Conservation (phyloP, 768 basidiomycete genomes). For the Tricholoma saponaceum region DNA sequence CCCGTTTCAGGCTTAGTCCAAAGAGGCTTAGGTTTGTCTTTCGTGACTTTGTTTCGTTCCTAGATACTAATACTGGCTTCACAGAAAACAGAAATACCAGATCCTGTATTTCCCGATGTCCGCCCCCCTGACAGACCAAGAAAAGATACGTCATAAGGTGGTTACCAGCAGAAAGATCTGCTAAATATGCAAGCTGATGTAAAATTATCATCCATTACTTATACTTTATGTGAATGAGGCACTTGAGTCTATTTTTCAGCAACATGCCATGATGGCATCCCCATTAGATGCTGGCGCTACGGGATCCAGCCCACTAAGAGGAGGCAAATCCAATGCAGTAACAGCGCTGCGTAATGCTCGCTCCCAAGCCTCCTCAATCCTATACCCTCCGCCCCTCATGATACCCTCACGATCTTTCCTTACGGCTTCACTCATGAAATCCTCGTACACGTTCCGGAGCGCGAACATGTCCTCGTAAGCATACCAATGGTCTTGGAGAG, state of each 20-base stretch:
- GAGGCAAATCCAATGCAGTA: conserved; percentile 63
- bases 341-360: conserved; percentile 73
- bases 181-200: conserved; percentile 13
- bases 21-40: conserved; percentile 15
- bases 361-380: conserved; percentile 81
- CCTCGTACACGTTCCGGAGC: conserved; percentile 57
- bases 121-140: conserved; percentile 49
- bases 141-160: conserved; percentile 45
- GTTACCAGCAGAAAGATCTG: conserved; percentile 47
- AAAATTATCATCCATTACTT: background rate
- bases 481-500: conserved; percentile 74
- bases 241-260: conserved; percentile 29
- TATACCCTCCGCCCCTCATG: conserved; percentile 82
- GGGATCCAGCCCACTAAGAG: conserved; percentile 33
- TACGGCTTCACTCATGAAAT: conserved; percentile 72
- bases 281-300: conserved; percentile 24
- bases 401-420: conserved; percentile 72
- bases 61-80: background rate
- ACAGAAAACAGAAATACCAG: conserved; percentile 66
- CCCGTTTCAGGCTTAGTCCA: conserved; percentile 12
- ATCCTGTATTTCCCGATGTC: conserved; percentile 79
- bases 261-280: conserved; percentile 44
- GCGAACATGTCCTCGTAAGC: conserved; percentile 67
- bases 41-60: background rate
- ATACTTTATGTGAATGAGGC: background rate